Conservation (phyloP, 2,329 filamentous ascomycete species). For the Nothophoma quercina region DNA sequence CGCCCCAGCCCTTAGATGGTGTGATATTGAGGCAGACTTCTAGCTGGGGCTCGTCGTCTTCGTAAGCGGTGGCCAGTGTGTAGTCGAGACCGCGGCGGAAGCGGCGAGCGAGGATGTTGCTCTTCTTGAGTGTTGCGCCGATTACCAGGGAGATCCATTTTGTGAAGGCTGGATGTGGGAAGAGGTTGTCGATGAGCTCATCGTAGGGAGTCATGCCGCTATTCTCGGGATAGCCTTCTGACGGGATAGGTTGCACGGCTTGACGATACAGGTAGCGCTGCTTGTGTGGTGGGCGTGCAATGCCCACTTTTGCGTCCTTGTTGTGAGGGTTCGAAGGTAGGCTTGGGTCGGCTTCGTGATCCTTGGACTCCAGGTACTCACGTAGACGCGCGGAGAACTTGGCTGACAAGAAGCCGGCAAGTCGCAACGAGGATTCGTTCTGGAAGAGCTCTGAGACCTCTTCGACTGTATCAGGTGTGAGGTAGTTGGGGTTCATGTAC, state of each 20-base stretch:
- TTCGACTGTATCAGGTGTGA: conserved; percentile 89
- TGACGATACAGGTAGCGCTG: conserved; percentile 89
- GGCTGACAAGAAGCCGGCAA: conserved; percentile 78
- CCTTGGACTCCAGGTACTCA: conserved; percentile 69
- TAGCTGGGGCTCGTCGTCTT: conserved; percentile 73
- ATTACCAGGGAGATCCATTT: conserved; percentile 90
- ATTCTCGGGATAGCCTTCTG: conserved; percentile 43
- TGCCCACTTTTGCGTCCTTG: conserved; percentile 56
- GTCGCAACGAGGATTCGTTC: conserved; percentile 82
- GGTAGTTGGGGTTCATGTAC: conserved; percentile 88
- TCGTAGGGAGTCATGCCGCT: conserved; percentile 61
- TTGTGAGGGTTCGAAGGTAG: conserved; percentile 43
- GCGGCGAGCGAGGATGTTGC: conserved; percentile 81
- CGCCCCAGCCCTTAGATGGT: conserved; percentile 84
- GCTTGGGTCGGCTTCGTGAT: conserved; percentile 55
- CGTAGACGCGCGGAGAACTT: conserved; percentile 79
- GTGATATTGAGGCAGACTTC: conserved; percentile 90
- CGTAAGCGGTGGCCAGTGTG: conserved; percentile 87
- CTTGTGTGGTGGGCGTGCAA: conserved; percentile 91
- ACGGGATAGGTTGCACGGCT: conserved; percentile 51
- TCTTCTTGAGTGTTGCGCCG: conserved; percentile 73
- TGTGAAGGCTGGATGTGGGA: conserved; percentile 85
- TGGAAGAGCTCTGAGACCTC: conserved; percentile 81
- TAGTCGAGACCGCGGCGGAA: conserved; percentile 92
- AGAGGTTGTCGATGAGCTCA: conserved; percentile 80